Base-by-base conservation (phyloP, 2,329 filamentous ascomycete species). In the Botrytis paeoniae region DNA sequence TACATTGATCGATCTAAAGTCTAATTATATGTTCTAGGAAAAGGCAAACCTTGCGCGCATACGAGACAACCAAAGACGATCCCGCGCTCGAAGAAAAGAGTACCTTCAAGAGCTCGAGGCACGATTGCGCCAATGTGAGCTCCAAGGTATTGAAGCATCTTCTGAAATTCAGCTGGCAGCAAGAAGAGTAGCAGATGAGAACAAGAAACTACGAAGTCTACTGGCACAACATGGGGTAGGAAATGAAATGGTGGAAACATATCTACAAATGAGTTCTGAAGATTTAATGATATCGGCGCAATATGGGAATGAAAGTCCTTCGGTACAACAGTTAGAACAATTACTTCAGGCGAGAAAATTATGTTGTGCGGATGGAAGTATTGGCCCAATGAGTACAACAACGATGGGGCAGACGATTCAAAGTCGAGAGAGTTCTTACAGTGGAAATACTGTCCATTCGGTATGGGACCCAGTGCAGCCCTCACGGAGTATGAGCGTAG, bases 1-100 rank as follows among this genome's bases (percentile, higher is more conserved):
- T 22, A 45, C 18, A 14, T 29, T 39, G 2, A 16, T 68, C 3
- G 9, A 57, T 16, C 39, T 22, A 10, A 48, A 4, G 39, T 57
- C 57, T 73, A 68, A 73, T 60, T 22, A 6, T 16, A 69, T 72
- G 57, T 73, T 63, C 41, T 66, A 79, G 77, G 77, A 79, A 74
- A 80, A 80, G 75, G 76, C 76, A 59, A 81, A 82, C 70, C 79
- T 82, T 48, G 86, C 88, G 64, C 89, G 92, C 73, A 91, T 94
- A 76, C 88, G 92, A 76, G 91, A 94, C 78, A 95, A 94, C 78
- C 92, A 94, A 80, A 86, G 92, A 72, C 89, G 92, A 75, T 93
- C 90, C n/a, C 89, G 92, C 70, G 91, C 91, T 63, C 87, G 92
- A 51, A 87, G 90, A 75, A 93, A 92, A 83, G 91, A 93, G 79